These are phyloP conservation scores for Penicillium vulpinum DNA, from an alignment of 2,329 filamentous ascomycete species.

Conservation along the genomic window DNA sequence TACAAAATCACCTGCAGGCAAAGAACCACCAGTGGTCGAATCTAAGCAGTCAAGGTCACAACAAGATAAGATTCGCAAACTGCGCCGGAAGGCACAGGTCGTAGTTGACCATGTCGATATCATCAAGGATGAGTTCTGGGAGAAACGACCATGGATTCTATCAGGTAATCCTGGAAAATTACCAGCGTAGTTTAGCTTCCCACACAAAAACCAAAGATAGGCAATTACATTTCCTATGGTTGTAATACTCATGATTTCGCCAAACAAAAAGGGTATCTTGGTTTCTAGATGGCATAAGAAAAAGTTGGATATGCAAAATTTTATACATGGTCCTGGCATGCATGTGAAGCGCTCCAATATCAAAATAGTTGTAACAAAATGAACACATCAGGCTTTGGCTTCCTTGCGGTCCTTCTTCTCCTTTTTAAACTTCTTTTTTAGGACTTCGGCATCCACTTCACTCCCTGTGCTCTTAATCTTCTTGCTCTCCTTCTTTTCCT, in stretches of 20 bases:
- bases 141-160: conserved; percentile 77
- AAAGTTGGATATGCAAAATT: conserved; percentile 18
- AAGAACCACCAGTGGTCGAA: conserved; percentile 36
- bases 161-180: conserved; percentile 71
- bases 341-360: conserved; percentile 6
- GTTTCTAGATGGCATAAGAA: conserved; percentile 18
- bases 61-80: conserved; percentile 77
- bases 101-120: conserved; percentile 86
- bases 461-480: conserved; percentile 22
- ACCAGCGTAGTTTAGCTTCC: conserved; percentile 49
- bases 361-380: conserved; percentile 34
- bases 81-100: conserved; percentile 74
- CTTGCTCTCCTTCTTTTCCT: conserved; percentile 30
- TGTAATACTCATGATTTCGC: conserved; percentile 11
- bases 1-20: conserved; percentile 23
- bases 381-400: conserved; percentile 25
- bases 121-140: conserved; percentile 95
- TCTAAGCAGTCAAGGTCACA: conserved; percentile 72
- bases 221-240: neutral
- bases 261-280: conserved; percentile 39
- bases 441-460: conserved; percentile 24
- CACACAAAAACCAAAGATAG: conserved; percentile 12
- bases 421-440: conserved; percentile 52
- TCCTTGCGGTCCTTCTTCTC: conserved; percentile 39
- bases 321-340: conserved; percentile 12